Conservation (phyloP, 2,329 filamentous ascomycete genomes). For the Coniella lustricola region DNA sequence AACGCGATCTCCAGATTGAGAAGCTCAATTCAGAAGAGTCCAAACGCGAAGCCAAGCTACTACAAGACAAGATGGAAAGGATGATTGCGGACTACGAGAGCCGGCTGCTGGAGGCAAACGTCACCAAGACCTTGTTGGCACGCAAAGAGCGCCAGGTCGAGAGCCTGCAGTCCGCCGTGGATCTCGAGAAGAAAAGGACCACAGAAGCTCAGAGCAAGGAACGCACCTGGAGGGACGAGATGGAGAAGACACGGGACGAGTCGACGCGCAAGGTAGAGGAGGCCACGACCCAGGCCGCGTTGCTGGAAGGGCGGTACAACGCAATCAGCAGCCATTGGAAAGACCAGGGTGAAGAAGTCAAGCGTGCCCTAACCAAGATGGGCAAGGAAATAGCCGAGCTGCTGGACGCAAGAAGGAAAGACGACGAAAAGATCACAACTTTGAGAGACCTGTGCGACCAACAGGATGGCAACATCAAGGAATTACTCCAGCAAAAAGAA, state of each 20-base stretch:
- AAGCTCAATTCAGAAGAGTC: conserved; percentile 60
- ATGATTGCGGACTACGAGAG: conserved; percentile 63
- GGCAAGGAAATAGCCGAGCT: conserved; percentile 47
- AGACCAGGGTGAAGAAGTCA: conserved; percentile 57
- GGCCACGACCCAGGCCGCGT: conserved; percentile 55
- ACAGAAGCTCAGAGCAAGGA: conserved; percentile 54
- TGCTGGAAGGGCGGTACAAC: conserved; percentile 66
- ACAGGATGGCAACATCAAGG: conserved; percentile 60
- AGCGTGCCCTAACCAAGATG: conserved; percentile 42
- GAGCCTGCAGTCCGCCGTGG: conserved; percentile 56
- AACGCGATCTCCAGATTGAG: conserved; percentile 65
- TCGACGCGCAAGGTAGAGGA: conserved; percentile 58
- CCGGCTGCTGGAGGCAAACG: conserved; percentile 60
- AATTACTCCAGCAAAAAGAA: conserved; percentile 53
- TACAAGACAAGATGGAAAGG: conserved; percentile 66
- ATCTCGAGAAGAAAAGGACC: conserved; percentile 56
- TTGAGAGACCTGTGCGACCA: conserved; percentile 66
- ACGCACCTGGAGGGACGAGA: conserved; percentile 53
- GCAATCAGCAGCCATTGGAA: conserved; percentile 60
- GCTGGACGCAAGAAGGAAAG: conserved; percentile 46
- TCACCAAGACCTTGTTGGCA: conserved; percentile 63
- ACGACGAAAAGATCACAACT: conserved; percentile 57
- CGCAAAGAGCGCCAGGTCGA: conserved; percentile 71
- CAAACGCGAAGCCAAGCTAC: conserved; percentile 58
- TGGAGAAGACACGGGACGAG: conserved; percentile 55